A percentile compares a stretch with the other conserved stretches of the same genome.
These are phyloP conservation scores for Paecilomyces sp. DNA, from an alignment of 2,329 filamentous ascomycete species.

Conservation along the genomic window DNA sequence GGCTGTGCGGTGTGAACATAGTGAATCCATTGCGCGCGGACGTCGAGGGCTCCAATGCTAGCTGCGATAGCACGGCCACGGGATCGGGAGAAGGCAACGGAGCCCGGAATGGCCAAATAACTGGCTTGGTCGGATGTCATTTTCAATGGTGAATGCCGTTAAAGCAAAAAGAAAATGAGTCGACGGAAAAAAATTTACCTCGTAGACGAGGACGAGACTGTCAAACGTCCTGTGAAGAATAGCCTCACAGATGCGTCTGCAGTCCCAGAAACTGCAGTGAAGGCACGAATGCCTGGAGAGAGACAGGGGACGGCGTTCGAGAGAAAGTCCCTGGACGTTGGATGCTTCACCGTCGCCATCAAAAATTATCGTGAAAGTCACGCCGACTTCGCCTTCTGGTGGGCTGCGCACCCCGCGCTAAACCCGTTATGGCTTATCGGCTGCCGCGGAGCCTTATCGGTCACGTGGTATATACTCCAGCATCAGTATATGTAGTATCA, in stretches of 20 bases:
- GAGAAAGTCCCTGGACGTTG: neutral
- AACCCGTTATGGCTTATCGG: conserved; percentile 18
- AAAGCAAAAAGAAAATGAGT: neutral
- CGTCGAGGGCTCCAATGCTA: conserved; percentile 35
- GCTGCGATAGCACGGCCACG: conserved; percentile 36
- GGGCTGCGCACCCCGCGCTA: conserved; percentile 16
- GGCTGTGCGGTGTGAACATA: conserved; percentile 55
- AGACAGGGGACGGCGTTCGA: neutral
- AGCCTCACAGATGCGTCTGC: conserved; percentile 11
- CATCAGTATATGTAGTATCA: neutral
- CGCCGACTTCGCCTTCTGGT: conserved; percentile 6
- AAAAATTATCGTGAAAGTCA: conserved; percentile 1
- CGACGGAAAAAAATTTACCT: neutral
- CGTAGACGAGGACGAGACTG: neutral
- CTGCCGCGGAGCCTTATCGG: conserved; percentile 11
- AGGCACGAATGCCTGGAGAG: neutral
- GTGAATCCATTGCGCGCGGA: conserved; percentile 49
- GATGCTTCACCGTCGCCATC: neutral
- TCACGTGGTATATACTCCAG: conserved; percentile 9
- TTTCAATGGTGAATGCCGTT: conserved; percentile 7
- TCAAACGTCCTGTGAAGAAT: conserved; percentile 5
- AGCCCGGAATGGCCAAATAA: conserved; percentile 32
- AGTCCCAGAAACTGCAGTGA: conserved; percentile 7
- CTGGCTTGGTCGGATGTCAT: conserved; percentile 27
- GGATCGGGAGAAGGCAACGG: conserved; percentile 40